These are phyloP conservation scores for Phaffomyces opuntiae DNA, from an alignment of 805 yeast species.

Conservation along the genomic window DNA sequence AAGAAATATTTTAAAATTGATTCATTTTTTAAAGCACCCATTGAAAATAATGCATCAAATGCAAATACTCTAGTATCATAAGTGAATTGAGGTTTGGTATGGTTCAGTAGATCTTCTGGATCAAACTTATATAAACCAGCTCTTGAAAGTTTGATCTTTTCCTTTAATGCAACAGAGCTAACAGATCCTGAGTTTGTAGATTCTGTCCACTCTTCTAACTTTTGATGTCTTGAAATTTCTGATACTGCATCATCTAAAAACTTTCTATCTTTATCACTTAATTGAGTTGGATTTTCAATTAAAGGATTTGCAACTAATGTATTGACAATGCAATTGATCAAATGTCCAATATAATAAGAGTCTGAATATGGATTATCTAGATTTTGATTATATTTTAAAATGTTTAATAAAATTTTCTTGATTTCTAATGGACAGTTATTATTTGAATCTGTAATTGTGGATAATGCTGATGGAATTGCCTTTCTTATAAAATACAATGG, in stretches of 20 bases:
- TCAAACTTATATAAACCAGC: slow-evolving; percentile 46
- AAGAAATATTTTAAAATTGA: slow-evolving; percentile 57
- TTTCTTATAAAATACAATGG: slow-evolving; percentile 63
- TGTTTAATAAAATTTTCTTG: slow-evolving; percentile 55
- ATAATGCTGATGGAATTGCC: slow-evolving; percentile 56
- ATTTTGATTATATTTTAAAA: slow-evolving; percentile 81
- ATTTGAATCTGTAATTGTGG: slow-evolving; percentile 51
- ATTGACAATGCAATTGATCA: slow-evolving; percentile 49
- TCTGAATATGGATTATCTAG: slow-evolving; percentile 72
- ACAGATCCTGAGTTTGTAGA: slow-evolving; percentile 52
- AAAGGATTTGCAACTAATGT: slow-evolving; percentile 26
- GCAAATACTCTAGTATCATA: slow-evolving; percentile 59
- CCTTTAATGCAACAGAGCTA: slow-evolving; percentile 48
- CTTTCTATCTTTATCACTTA: slow-evolving; percentile 24
- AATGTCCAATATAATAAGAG: slow-evolving; percentile 50
- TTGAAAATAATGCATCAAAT: slow-evolving; percentile 55
- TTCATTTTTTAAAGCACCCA: slow-evolving; percentile 73
- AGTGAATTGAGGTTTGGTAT: slow-evolving; percentile 40
- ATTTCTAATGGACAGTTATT: slow-evolving; percentile 58
- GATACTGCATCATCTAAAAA: slow-evolving; percentile 43
- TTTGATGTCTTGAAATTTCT: slow-evolving; percentile 68
- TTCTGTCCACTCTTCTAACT: slow-evolving; percentile 84
- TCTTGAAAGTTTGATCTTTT: slow-evolving; percentile 52
- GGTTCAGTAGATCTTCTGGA: slow-evolving; percentile 47
- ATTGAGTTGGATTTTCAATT: slow-evolving; percentile 7